Percentiles rank a stretch among this genome's conserved stretches.
Evolutionary conservation across 257 asterid genomes (phyloP).

Genomic region (Buddleja alternifolia): DNA sequence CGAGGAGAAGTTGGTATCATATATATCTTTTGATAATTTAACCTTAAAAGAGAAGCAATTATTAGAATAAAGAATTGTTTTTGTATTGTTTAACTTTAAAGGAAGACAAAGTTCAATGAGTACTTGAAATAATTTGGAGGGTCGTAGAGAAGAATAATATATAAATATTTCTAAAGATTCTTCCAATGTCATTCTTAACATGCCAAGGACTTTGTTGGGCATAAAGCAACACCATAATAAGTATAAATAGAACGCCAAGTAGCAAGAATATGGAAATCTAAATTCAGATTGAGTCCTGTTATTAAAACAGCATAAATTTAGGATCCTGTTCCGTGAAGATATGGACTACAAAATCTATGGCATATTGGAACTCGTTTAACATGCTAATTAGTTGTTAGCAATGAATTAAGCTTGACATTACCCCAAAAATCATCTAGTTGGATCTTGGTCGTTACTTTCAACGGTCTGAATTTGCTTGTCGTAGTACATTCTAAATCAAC

Average conservation of each 20-base stretch:
- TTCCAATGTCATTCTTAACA: slow-evolving; percentile 16
- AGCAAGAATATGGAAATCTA: slow-evolving; percentile 12
- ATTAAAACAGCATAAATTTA: slow-evolving; percentile 23
- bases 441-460: too few relatives aligned
- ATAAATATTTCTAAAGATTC: neutral
- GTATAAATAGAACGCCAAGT: neutral
- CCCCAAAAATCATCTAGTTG: too few relatives aligned
- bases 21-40: neutral
- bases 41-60: slow-evolving; percentile 16
- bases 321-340: slow-evolving; percentile 36
- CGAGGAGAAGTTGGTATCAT: neutral
- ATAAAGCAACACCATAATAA: neutral
- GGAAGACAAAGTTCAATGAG: slow-evolving; percentile 26
- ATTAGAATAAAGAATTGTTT: neutral
- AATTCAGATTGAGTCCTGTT: too few relatives aligned
- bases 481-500: too few relatives aligned
- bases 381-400: neutral
- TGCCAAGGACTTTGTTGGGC: slow-evolving; percentile 29
- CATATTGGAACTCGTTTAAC: slow-evolving; percentile 20
- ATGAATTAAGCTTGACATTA: too few relatives aligned
- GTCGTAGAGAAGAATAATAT: neutral
- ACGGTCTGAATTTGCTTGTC: too few relatives aligned
- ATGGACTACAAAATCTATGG: slow-evolving; percentile 7
- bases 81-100: slow-evolving; percentile 22
- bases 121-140: neutral